phyloP scores from a whole-genome alignment of 2,329 filamentous ascomycete genomes.

The Cadophora malorum region DNA sequence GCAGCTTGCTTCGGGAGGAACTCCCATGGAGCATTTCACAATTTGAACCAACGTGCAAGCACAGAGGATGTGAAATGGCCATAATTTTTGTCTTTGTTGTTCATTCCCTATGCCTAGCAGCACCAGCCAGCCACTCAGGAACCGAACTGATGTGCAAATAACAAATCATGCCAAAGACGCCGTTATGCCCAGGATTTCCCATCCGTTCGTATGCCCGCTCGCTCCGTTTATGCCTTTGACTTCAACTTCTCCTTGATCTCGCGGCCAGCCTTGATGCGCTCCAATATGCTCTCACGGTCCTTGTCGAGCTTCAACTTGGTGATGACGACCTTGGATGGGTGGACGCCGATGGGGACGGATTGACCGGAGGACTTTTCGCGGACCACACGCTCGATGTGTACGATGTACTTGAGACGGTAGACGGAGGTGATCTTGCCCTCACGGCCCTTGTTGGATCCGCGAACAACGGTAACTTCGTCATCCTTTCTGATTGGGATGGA shows the following conservation, averaged over 20 bases:
- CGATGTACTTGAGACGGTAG: conserved; percentile 97
- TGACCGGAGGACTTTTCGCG: conserved; percentile 98
- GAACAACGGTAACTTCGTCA: conserved; percentile 91
- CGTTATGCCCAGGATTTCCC: conserved; percentile 23
- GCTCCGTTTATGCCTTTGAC: conserved; percentile 40
- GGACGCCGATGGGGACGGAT: conserved; percentile 91
- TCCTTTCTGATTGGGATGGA: conserved; percentile 97
- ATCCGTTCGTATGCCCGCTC: neutral
- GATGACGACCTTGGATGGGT: conserved; percentile 96
- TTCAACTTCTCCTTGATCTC: conserved; percentile 72
- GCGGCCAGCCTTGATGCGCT: conserved; percentile 81
- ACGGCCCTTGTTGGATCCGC: conserved; percentile 94
- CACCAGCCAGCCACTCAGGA: conserved; percentile 29
- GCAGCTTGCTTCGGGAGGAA: conserved; percentile 66
- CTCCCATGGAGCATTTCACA: conserved; percentile 80
- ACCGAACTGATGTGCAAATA: conserved; percentile 32
- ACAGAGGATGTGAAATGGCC: conserved; percentile 71
- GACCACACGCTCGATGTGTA: conserved; percentile 96
- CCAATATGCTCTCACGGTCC: conserved; percentile 88
- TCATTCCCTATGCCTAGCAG: conserved; percentile 44
- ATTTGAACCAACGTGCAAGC: conserved; percentile 48
- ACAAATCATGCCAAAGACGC: conserved; percentile 39
- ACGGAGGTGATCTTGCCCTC: conserved; percentile 98
- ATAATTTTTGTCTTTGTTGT: conserved; percentile 52
- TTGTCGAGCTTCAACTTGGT: conserved; percentile 99